Percentiles rank a stretch among this genome's conserved stretches.
Conservation (phyloP, 805 yeast genomes). For the Phaffomyces antillensis region DNA sequence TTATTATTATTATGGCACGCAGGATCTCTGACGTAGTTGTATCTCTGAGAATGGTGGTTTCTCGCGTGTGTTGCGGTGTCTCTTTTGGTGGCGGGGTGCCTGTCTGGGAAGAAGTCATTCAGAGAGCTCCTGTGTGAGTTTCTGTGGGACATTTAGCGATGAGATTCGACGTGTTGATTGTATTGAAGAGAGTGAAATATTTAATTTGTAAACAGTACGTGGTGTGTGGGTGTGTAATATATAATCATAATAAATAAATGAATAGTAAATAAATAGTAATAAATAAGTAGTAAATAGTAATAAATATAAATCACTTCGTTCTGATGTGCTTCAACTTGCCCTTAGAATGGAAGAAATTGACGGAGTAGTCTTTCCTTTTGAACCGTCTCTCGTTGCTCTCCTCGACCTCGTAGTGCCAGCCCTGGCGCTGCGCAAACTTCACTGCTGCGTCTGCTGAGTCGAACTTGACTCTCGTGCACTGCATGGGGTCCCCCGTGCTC, state of each 20-base stretch:
- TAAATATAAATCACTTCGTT: constrained; percentile 48
- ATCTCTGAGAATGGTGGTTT: neutral
- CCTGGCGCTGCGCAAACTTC: constrained; percentile 74
- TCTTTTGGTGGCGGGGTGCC: neutral
- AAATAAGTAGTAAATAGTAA: constrained; percentile 8
- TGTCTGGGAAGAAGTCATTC: constrained; percentile 4
- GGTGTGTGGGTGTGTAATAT: neutral
- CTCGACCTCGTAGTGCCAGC: constrained; percentile 77
- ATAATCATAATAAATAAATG: neutral
- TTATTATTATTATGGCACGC: too few relatives aligned
- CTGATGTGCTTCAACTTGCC: constrained; percentile 75
- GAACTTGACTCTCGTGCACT: constrained; percentile 69
- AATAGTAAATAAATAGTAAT: constrained; percentile 6
- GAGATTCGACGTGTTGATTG: too few relatives aligned
- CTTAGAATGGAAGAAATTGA: constrained; percentile 60
- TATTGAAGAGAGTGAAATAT: too few relatives aligned
- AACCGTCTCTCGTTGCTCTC: constrained; percentile 74
- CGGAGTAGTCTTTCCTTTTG: constrained; percentile 66
- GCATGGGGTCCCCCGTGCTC: constrained; percentile 69
- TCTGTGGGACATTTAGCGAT: neutral
- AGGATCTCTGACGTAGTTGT: too few relatives aligned
- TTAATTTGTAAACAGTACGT: too few relatives aligned
- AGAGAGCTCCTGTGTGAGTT: neutral
- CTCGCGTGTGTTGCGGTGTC: neutral
- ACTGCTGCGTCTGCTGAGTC: constrained; percentile 71